Evolutionary conservation across 805 yeast species (phyloP), one percentile per base, ranked within the genome.

Genomic region (Priceomyces castillae): DNA sequence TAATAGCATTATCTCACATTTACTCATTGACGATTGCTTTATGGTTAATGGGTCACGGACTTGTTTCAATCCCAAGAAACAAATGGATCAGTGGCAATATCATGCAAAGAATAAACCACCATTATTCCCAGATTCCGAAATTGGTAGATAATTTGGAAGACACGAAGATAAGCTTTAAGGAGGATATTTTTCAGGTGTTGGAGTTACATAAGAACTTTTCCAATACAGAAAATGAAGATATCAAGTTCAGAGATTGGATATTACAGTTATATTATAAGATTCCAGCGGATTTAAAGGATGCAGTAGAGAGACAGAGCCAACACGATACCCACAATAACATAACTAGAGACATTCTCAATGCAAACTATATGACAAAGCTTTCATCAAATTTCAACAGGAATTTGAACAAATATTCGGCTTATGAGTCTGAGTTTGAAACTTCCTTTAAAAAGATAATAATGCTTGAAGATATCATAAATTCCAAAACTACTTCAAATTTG

Each of bases 31-130:
- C 83, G 1, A 56, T 88, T 26, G 90, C 92, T 2, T 73, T 86
- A 17, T 86, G 94, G 92, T 65, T 88, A 45, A 81, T 88, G 86
- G 86, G 92, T 2, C 90, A 87, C 59, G 95, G 96, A 0, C 62
- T 86, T 39, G 76, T 86, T 14, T 73, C 76, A 35, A 69, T 86
- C 2, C 95, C 96, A 0, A 71, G 86, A 44, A 59, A 46, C 44
- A 65, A 46, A 60, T 76, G 58, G 75, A 57, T 50, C 18, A 64
- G 61, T 44, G 74, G 75, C 2, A 59, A 49, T 34, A 43, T 62
- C 17, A 42, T 61, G 14, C 50, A 49, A 16, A 47, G 62, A 38
- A 50, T 71, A 46, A 67, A 68, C 41, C 58, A 54, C 34, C 56
- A 55, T 23, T 86, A 86, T 59, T 46, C 71, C 39, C 75, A 74